Evolutionary conservation across 1,139 yeast genomes (phyloP), one percentile per base, ranked within the genome.

Genomic region (Blastobotrys petasosporus): DNA sequence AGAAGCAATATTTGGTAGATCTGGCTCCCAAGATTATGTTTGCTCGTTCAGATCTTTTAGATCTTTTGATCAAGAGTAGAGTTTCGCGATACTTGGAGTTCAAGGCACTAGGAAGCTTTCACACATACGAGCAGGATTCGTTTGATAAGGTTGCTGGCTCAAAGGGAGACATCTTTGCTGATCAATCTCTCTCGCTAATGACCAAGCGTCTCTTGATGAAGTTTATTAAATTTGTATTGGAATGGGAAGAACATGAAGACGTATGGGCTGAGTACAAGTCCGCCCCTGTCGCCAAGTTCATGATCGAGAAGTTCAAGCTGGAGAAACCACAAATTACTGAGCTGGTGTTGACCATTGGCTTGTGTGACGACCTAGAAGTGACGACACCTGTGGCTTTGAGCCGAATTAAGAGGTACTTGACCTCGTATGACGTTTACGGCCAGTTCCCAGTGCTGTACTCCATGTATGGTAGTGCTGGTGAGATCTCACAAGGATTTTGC

Each of bases 401-500:
- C 13, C 76, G 94, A 55, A 87, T 92, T 51, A 82, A 84, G 63
- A 76, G 97, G 49, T 92, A 87, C 61, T 69, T 92, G 53, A 70
- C 79, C 12, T 85, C 96, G n/a, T 80, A 87, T 60, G 95, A 90
- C 56, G 86, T 90, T 9, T 92, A 88, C 64, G 98, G 98, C 9
- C 82, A 81, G 54, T 94, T 92, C 74, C 97, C 98, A 1, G 94
- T 86, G 17, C 74, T 92, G 70, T 82, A 83, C 57, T 85, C 95
- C 50, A 90, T 87, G 70, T 92, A 82, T 65, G 98, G 98, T 48
- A 94, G 96, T 2, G 94, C 95, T 0, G 97, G 97, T 41, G 99
- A 92, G 66, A 72, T 92, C 31, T 82, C 95, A 6, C 99, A 92
- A 68, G 99, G 97, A 1, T 92, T 92, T 64, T 90, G 97, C 66